Evolutionary conservation across 306 rosid genomes (phyloP).

Genomic region (Trichosanthes truncata): DNA sequence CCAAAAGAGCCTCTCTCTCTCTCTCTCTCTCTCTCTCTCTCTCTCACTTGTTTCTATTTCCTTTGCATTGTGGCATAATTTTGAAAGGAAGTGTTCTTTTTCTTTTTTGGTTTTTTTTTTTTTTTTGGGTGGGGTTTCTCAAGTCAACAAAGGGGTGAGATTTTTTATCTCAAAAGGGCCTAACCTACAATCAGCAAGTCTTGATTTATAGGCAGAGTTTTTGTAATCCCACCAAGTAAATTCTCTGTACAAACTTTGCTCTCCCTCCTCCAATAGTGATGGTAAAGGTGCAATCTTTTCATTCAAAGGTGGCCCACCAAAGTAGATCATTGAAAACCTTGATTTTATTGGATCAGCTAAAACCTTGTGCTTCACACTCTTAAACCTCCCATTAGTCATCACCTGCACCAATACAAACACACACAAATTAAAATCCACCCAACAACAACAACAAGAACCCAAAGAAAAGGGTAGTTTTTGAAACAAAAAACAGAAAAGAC

Average conservation of each 20-base stretch:
- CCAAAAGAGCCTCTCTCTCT: background rate
- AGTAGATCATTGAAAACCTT: conserved; percentile 75
- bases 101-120: background rate
- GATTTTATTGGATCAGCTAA: conserved; percentile 37
- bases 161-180: conserved; percentile 38
- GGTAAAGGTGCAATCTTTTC: conserved; percentile 60
- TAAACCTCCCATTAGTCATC: conserved; percentile 83
- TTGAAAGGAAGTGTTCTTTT: too few species aligned
- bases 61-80: background rate
- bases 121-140: background rate
- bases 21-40: background rate
- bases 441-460: background rate
- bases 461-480: background rate
- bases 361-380: conserved; percentile 77
- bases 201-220: conserved; percentile 42
- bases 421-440: background rate
- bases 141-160: background rate
- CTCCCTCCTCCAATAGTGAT: conserved; percentile 34
- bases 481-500: background rate
- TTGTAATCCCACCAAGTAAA: conserved; percentile 85
- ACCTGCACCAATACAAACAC: conserved; percentile 29
- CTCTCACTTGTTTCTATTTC: background rate
- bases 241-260: conserved; percentile 55
- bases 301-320: conserved; percentile 65
- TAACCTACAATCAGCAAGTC: conserved; percentile 52